Evolutionary conservation across 495 filamentous ascomycete species (phyloP).

Genomic region (Cercophora samala): DNA sequence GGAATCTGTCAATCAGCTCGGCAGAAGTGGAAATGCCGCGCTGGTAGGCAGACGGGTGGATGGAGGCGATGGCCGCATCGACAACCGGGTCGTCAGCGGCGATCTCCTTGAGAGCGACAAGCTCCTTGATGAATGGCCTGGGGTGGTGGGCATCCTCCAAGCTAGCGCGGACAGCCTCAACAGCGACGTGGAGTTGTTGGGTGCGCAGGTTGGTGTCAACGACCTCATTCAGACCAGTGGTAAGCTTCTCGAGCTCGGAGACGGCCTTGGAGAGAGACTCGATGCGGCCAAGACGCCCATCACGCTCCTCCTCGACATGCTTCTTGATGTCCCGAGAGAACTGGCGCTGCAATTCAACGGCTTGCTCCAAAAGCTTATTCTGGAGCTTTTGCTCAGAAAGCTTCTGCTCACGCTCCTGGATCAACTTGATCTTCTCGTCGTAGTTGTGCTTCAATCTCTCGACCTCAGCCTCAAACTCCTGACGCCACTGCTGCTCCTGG

Average conservation of each 20-base stretch:
- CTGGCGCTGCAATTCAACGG: constrained; percentile 76
- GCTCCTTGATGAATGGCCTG: constrained; percentile 81
- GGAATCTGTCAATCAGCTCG: constrained; percentile 91
- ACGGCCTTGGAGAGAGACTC: constrained; percentile 73
- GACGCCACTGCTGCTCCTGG: constrained; percentile 74
- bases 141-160: constrained; percentile 71
- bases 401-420: constrained; percentile 68
- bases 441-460: constrained; percentile 70
- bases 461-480: constrained; percentile 87
- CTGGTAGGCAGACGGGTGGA: constrained; percentile 92
- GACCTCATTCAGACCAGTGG: constrained; percentile 77
- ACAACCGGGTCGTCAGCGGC: constrained; percentile 78
- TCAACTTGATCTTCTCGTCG: constrained; percentile 70
- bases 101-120: constrained; percentile 91
- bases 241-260: constrained; percentile 77
- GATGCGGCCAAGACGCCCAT: constrained; percentile 81
- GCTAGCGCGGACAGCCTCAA: constrained; percentile 83
- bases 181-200: constrained; percentile 89
- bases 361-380: constrained; percentile 88
- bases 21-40: constrained; percentile 76
- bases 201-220: constrained; percentile 87
- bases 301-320: constrained; percentile 83
- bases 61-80: constrained; percentile 85
- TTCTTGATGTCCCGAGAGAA: constrained; percentile 74
- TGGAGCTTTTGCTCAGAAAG: constrained; percentile 73